Evolutionary conservation across 192 early-diverging fungal species (phyloP).

Genomic region (Coemansia sp.): DNA sequence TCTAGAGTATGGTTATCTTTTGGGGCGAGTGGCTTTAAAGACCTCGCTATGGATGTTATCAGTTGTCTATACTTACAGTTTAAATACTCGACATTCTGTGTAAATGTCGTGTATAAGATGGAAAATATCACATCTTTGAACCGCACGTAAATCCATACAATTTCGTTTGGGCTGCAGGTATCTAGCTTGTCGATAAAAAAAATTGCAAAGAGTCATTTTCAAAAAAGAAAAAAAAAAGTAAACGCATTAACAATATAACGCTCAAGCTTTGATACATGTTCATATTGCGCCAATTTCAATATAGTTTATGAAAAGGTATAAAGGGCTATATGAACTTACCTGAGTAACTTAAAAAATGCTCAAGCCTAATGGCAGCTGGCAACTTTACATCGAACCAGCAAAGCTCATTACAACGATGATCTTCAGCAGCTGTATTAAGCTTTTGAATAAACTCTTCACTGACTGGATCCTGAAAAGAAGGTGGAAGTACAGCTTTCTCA

Average conservation of each 20-base stretch:
- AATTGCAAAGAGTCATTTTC: neutral
- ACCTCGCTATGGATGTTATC: neutral
- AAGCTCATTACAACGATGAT: slow-evolving; percentile 9
- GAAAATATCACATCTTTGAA: slow-evolving; percentile 32
- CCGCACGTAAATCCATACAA: slow-evolving; percentile 35
- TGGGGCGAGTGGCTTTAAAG: neutral
- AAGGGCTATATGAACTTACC: slow-evolving; percentile 16
- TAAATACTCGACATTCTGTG: slow-evolving; percentile 18
- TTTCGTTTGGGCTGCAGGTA: slow-evolving; percentile 27
- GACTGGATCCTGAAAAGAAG: slow-evolving; percentile 21
- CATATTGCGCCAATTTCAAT: neutral
- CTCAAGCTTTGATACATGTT: neutral
- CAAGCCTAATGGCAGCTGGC: slow-evolving; percentile 9
- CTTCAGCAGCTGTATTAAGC: slow-evolving; percentile 11
- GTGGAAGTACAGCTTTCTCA: slow-evolving; percentile 22
- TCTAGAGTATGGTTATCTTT: neutral
- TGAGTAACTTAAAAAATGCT: slow-evolving; percentile 13
- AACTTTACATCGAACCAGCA: slow-evolving; percentile 35
- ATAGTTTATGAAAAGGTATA: neutral
- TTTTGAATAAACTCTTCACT: slow-evolving; percentile 17
- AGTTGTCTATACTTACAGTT: slow-evolving; percentile 28
- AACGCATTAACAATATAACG: neutral
- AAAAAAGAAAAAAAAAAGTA: slow-evolving; percentile 1
- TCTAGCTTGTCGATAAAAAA: slow-evolving; percentile 6
- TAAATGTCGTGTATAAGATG: slow-evolving; percentile 28